Evolutionary conservation across 2,329 filamentous ascomycete species (phyloP), one percentile per base, ranked within the genome.

Genomic region (Diaporthe capsici): DNA sequence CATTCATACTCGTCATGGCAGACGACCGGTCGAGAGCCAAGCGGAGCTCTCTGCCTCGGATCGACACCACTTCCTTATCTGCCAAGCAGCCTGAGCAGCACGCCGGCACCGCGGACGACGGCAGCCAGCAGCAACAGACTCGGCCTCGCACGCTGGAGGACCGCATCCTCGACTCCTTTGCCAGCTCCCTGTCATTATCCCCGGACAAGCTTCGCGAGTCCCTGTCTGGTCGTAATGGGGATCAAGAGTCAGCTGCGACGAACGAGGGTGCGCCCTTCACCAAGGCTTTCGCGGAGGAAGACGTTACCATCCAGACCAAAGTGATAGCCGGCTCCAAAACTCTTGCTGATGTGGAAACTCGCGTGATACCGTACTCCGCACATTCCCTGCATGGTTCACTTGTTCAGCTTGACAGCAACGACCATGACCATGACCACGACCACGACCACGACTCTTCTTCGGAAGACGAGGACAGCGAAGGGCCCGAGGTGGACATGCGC

Each of bases 291-390:
- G 39, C 39, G 49, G 58, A 55, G 39, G 73, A 77, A 13, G 53
- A 72, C 22, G 49, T 77, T 20, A 77, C 75, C 37, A 75, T 77
- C 55, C 73, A 77, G 63, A 77, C 75, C 17, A 77, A 73, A 44
- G 75, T 77, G 12, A 39, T 77, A 34, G 55, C 75, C 10, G 75
- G 75, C 12, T 77, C 75, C 17, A 77, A 68, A 42, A 77, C 73
- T 37, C 73, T 77, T 71, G 75, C 75, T 39, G 75, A 77, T n/a
- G 67, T 77, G 39, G 75, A 75, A 34, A 77, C 75, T 34, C 72
- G 68, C 25, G 31, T 77, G 34, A 67, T 72, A 34, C 75, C 75
- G 25, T 72, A 71, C 17, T 77, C 75, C 51, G 75, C 75, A 37
- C 75, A 75, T 31, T 77, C 75, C 31, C 44, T 77, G 63, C 49